Conservation (phyloP, 257 asterid genomes). For the Solanum stenotomum region DNA sequence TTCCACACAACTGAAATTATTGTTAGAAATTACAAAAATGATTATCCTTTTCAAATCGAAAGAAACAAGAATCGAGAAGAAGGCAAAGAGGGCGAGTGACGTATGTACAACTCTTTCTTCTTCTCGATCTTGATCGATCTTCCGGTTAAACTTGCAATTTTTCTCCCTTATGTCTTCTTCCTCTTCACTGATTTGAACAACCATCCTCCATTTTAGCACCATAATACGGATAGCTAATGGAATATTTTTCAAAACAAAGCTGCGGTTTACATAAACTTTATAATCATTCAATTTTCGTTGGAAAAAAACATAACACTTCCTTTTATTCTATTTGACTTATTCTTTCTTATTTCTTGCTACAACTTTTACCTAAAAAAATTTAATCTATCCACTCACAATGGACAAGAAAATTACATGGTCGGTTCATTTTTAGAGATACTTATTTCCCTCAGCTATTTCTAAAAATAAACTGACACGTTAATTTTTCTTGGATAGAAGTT, state of each 20-base stretch:
- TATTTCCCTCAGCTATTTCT: too few species aligned
- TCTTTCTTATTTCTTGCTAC: not conserved
- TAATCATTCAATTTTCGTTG: not conserved
- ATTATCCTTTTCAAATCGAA: not conserved
- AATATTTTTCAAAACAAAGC: not conserved
- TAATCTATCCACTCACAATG: not conserved
- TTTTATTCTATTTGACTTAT: not conserved
- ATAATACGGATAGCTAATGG: not conserved
- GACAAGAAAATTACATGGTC: not conserved
- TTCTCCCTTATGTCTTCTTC: not conserved
- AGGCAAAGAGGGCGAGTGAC: constrained; percentile 1
- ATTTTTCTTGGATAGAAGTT: too few species aligned
- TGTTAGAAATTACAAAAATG: not conserved
- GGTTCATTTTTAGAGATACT: not conserved
- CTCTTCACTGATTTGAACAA: not conserved
- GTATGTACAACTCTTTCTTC: constrained; percentile 6
- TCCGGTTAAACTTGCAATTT: not conserved
- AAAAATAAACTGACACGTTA: too few species aligned
- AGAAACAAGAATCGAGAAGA: not conserved
- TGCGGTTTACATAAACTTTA: not conserved
- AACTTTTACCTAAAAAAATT: too few species aligned
- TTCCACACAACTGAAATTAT: not conserved
- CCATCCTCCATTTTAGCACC: constrained; percentile 1
- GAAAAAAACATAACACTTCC: not conserved
- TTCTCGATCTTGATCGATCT: constrained; percentile 10